Evolutionary conservation across 345 rosid species (phyloP), one percentile per base, ranked within the genome.

Genomic region (Euphorbia tirucalli): DNA sequence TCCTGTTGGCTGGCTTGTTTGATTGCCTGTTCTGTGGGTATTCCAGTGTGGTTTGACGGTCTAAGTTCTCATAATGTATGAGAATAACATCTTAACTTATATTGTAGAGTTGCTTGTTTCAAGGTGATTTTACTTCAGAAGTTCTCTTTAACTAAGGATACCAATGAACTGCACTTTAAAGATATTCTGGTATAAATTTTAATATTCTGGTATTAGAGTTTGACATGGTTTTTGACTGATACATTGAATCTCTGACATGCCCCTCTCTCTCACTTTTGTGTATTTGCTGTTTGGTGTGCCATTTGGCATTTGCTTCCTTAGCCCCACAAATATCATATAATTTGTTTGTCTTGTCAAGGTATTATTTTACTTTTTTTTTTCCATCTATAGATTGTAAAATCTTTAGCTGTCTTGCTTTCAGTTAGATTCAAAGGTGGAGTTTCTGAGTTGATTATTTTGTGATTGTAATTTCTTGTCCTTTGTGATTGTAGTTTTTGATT

Each of bases 401-500:
- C n/a, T 35, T 56, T 50, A 28, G 43, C 60, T 6, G 30, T 43
- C 19, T 37, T 68, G 60, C 31, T 31, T 63, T 21, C 65, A 3
- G 5, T 61, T 31, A 67, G 56, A 61, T 27, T 63, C 48, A 2
- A 18, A 2, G 21, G 24, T 59, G 55, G 21, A 52, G 14, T 50
- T n/a, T 59, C 44, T 32, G 15, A 21, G 28, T 55, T 62, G 65
- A 69, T 63, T 54, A 22, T n/a, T 65, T 27, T 65, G 44, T 44
- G 49, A 13, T 48, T n/a, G 32, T 65, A 22, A 10, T 66, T 67
- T 68, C 22, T 10, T 28, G 25, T 48, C 22, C 25, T 2, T 37
- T 52, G 39, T 44, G 27, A n/a, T 27, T 52, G 13, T 32, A 32
- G 19, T 67, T 70, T 54, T 19, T 5, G 16, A 65, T 57, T 13